Evolutionary conservation across 441 rosid genomes (phyloP).

Genomic region (Sinapis alba): DNA sequence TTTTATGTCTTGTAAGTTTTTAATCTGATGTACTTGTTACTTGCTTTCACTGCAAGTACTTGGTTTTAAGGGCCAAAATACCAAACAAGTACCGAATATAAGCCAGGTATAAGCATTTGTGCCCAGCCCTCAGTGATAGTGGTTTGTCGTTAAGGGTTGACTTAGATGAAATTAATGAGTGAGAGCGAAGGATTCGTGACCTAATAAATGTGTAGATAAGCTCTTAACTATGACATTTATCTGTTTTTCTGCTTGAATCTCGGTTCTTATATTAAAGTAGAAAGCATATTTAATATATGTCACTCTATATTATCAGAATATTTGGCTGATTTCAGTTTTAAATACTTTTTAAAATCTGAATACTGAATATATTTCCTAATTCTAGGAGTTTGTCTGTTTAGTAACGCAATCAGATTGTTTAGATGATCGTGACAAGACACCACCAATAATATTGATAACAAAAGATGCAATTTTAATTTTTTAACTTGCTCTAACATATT

Average conservation of each 20-base stretch:
- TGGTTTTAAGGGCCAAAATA: too few species aligned
- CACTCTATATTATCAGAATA: neutral
- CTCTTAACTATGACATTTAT: constrained; percentile 1
- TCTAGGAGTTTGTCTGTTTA: neutral
- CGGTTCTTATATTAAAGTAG: neutral
- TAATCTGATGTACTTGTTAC: too few species aligned
- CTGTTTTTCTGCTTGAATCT: constrained; percentile 11
- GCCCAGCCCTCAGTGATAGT: too few species aligned
- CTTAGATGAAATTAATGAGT: constrained; percentile 2
- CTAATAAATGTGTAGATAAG: constrained; percentile 37
- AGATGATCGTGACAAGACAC: neutral
- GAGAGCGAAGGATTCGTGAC: constrained; percentile 10
- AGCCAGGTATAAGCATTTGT: too few species aligned
- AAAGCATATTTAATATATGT: neutral
- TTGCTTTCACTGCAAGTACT: too few species aligned
- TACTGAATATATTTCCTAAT: neutral
- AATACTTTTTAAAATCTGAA: neutral
- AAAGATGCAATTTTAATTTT: neutral
- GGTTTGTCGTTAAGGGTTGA: constrained; percentile 24
- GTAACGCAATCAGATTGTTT: neutral
- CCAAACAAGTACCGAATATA: too few species aligned
- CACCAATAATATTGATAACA: neutral
- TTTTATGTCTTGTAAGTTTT: too few species aligned
- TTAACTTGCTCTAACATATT: neutral
- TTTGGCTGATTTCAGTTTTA: neutral